Evolutionary conservation across 2,329 filamentous ascomycete species (phyloP), one percentile per base, ranked within the genome.

Genomic region (Fusarium ambrosium): DNA sequence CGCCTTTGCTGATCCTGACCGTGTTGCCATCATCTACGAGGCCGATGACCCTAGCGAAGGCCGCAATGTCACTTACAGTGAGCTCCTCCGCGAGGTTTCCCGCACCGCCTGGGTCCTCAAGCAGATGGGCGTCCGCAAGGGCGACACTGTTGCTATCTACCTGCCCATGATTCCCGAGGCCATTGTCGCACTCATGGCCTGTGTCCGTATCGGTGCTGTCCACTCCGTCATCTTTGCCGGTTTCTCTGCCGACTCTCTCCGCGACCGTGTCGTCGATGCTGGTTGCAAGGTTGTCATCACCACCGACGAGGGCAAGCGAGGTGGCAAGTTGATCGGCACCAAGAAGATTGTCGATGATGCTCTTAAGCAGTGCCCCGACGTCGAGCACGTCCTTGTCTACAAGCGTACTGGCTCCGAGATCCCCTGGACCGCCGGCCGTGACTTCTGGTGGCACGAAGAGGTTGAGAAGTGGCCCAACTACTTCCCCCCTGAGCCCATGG

Each of bases 311-410:
- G 97, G 97, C 81, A 98, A 97, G 90, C 95, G 97, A 80, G 97
- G 97, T 79, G 97, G 97, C 83, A 99, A 98, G 89, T 85, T 97
- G 80, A 98, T 99, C 82, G 94, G 94, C 80, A 98, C 96, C 80
- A 98, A 99, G 92, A 97, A 97, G 89, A 98, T 99, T 82, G 97
- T 98, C 77, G 97, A 99, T 81, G 97, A 98, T 82, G 96, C 96
- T 41, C 90, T 99, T 71, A 97, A 97, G 89, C 95, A 98, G 85
- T 98, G 96, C 85, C 96, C 96, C 20, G 92, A 94, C 78, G 94
- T 99, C 75, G 91, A 88, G 48, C 91, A 94, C 84, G 94, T 94
- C 78, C 89, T 99, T 43, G 97, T 99, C 66, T 98, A 92, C 89
- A 96, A 97, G 90, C 94, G 97, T 79, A 99, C 97, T 41, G 96